These are phyloP conservation scores for Candida germanica DNA, from an alignment of 805 yeast genomes.

Conservation along the genomic window DNA sequence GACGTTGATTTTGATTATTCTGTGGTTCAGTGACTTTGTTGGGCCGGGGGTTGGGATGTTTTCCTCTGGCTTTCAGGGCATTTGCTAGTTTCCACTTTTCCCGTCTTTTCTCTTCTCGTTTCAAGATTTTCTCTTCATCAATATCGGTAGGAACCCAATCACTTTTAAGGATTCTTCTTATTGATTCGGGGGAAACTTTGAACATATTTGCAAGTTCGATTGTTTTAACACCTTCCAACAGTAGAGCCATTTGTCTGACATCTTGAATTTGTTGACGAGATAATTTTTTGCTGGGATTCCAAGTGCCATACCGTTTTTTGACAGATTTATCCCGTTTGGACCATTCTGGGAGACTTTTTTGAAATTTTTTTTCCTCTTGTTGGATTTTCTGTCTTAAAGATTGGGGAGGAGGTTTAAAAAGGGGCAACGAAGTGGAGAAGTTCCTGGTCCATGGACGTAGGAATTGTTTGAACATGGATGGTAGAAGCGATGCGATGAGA, in stretches of 20 bases:
- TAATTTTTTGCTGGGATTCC: conserved; percentile 68
- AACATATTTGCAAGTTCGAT: conserved; percentile 61
- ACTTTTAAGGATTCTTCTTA: conserved; percentile 73
- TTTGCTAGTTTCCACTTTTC: conserved; percentile 15
- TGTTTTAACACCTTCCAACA: conserved; percentile 59
- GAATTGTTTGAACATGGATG: no score
- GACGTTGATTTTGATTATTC: no score
- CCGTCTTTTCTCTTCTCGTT: conserved; percentile 47
- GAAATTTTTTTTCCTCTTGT: conserved; percentile 5
- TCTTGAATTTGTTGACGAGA: conserved; percentile 69
- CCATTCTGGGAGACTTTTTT: conserved; percentile 48
- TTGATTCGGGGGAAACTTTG: conserved; percentile 75
- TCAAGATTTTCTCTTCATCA: conserved; percentile 44
- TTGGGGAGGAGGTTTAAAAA: no score
- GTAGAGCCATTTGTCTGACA: conserved; percentile 52
- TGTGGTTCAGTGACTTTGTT: no score
- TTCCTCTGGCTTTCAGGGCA: conserved; percentile 1
- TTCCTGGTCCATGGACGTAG: background rate
- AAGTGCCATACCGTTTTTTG: conserved; percentile 57
- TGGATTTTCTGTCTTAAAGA: background rate
- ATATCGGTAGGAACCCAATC: conserved; percentile 66
- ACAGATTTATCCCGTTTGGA: conserved; percentile 62
- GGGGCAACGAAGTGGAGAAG: background rate
- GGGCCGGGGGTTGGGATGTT: background rate
- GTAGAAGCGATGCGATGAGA: conserved; percentile 6